These are phyloP conservation scores for Phytophthora palmivora DNA, from an alignment of 352 stramenopile species.

Conservation along the genomic window DNA sequence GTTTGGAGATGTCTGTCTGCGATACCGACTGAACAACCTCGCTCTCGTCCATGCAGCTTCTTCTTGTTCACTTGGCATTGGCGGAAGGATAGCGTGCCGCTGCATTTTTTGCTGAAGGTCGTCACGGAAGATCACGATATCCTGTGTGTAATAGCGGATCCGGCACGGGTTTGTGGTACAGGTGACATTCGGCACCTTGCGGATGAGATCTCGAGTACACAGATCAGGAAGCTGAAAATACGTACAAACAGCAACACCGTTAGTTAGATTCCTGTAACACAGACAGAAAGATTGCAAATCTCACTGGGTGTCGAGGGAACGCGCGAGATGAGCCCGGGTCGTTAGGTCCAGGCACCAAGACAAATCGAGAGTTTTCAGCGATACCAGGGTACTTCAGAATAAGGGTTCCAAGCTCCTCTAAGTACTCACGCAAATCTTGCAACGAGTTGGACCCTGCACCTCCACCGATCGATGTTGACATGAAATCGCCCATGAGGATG, in stretches of 20 bases:
- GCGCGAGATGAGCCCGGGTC: constrained; percentile 88
- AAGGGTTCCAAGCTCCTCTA: constrained; percentile 92
- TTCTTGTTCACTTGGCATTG: constrained; percentile 50
- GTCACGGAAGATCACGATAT: constrained; percentile 94
- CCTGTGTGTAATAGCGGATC: constrained; percentile 93
- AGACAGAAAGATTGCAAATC: constrained; percentile 2
- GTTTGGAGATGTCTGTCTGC: constrained; percentile 82
- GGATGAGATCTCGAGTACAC: constrained; percentile 76
- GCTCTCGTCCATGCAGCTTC: constrained; percentile 29
- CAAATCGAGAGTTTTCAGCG: constrained; percentile 86
- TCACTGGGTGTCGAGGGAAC: constrained; percentile 83
- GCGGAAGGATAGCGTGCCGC: constrained; percentile 82
- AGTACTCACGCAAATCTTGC: constrained; percentile 84
- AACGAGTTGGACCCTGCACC: constrained; percentile 70
- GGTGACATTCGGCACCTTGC: constrained; percentile 74
- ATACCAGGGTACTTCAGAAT: constrained; percentile 89
- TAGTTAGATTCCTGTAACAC: constrained; percentile 3
- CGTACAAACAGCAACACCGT: not conserved
- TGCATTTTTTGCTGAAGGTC: constrained; percentile 93
- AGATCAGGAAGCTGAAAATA: constrained; percentile 61
- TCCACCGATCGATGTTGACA: constrained; percentile 80
- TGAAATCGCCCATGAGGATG: constrained; percentile 95
- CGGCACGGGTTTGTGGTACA: constrained; percentile 94
- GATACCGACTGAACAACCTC: constrained; percentile 30
- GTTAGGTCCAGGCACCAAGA: constrained; percentile 93